Conservation (phyloP, 1,284 basidiomycete genomes). For the Neonothopanus nambi region DNA sequence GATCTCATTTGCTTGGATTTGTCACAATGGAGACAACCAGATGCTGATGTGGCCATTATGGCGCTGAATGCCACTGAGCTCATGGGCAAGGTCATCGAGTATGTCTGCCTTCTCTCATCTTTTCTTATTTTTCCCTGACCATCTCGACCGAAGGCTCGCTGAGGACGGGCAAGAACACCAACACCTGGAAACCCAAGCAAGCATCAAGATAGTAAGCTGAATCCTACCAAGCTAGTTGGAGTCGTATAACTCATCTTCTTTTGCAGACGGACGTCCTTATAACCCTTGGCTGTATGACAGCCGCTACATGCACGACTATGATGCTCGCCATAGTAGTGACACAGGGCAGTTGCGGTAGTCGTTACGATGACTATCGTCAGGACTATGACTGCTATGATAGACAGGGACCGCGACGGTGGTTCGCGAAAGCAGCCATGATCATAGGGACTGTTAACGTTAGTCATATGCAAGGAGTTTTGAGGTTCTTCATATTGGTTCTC, state of each 20-base stretch:
- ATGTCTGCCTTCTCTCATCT: constrained; percentile 8
- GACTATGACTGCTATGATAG: no score
- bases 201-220: constrained; percentile 55
- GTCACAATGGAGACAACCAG: constrained; percentile 70
- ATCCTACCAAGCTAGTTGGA: no score
- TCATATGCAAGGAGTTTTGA: no score
- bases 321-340: constrained; percentile 42
- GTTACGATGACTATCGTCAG: constrained; percentile 63
- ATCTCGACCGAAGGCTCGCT: constrained; percentile 68
- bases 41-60: constrained; percentile 88
- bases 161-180: no score
- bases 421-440: no score
- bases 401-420: no score
- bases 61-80: no score
- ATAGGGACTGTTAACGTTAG: no score
- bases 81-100: constrained; percentile 91
- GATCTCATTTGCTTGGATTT: constrained; percentile 96
- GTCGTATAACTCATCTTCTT: constrained; percentile 6
- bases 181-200: constrained; percentile 90
- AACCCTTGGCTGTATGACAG: no score
- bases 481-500: no score
- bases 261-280: no score
- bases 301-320: no score
- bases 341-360: constrained; percentile 34
- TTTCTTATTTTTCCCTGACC: background rate